phyloP scores from a whole-genome alignment of 345 rosid species.

The Camelina hispida region DNA sequence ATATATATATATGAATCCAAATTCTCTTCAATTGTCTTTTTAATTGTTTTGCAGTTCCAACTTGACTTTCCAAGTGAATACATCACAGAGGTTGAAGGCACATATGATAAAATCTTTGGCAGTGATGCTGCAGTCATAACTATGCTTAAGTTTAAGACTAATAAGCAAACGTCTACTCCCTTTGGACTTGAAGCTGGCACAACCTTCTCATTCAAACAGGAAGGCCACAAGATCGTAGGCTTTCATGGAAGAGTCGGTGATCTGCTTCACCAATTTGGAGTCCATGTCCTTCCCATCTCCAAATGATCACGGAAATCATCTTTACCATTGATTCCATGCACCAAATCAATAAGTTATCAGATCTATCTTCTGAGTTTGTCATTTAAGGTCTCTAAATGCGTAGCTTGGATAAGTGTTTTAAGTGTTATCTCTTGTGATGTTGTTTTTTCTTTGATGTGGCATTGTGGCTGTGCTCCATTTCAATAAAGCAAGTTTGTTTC shows the following conservation, averaged over 20 bases:
- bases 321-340: conserved; percentile 3
- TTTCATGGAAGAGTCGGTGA: conserved; percentile 35
- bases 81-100: conserved; percentile 32
- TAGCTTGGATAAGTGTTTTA: background rate
- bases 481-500: background rate
- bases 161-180: conserved; percentile 37
- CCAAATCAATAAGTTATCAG: conserved; percentile 3
- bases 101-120: conserved; percentile 29
- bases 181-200: conserved; percentile 37
- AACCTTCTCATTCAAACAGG: conserved; percentile 3
- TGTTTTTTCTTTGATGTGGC: background rate
- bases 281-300: conserved; percentile 22
- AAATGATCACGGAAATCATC: conserved; percentile 26
- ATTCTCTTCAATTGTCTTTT: background rate
- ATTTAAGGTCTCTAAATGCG: background rate
- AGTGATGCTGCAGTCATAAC: background rate
- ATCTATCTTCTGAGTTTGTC: background rate
- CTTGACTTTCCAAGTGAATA: conserved; percentile 45
- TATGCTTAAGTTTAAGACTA: conserved; percentile 41
- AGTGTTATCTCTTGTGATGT: background rate
- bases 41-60: conserved; percentile 22
- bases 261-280: conserved; percentile 34
- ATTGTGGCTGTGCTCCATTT: conserved; percentile 12
- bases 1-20: background rate
- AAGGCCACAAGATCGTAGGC: conserved; percentile 35